Conservation (phyloP, 139 green algal species). For the Astrephomene gubernaculifera region DNA sequence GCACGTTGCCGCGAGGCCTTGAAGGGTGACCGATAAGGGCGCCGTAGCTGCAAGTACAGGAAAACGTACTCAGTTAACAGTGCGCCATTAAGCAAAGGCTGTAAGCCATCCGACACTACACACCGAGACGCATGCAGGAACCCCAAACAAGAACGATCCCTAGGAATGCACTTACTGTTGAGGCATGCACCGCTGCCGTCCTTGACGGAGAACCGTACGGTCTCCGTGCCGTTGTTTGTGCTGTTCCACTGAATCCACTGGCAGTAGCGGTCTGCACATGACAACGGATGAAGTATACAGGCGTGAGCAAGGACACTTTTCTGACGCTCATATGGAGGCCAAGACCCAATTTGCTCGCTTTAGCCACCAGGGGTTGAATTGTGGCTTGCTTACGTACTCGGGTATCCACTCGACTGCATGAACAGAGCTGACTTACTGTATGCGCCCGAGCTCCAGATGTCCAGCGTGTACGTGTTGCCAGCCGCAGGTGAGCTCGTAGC, state of each 20-base stretch:
- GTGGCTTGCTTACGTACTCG: no score
- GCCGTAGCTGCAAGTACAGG: neutral
- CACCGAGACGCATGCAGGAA: no score
- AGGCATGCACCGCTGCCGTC: neutral
- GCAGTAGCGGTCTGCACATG: constrained; percentile 4
- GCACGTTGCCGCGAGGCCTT: neutral
- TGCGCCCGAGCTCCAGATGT: neutral
- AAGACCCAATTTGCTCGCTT: no score
- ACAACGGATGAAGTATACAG: no score
- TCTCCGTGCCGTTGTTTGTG: neutral
- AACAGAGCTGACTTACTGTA: neutral
- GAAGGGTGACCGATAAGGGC: neutral
- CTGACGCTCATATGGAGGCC: no score
- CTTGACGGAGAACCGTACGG: neutral
- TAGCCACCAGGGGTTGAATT: no score
- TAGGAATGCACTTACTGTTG: neutral
- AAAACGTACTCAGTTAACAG: no score
- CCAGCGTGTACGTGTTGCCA: neutral
- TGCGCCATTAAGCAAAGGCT: no score
- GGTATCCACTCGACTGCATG: no score
- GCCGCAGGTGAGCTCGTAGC: neutral
- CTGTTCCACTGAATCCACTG: constrained; percentile 3
- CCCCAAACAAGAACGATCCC: no score
- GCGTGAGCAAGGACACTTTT: no score
- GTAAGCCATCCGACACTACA: no score